Evolutionary conservation across 306 rosid genomes (phyloP).

Genomic region (Abrus precatorius): DNA sequence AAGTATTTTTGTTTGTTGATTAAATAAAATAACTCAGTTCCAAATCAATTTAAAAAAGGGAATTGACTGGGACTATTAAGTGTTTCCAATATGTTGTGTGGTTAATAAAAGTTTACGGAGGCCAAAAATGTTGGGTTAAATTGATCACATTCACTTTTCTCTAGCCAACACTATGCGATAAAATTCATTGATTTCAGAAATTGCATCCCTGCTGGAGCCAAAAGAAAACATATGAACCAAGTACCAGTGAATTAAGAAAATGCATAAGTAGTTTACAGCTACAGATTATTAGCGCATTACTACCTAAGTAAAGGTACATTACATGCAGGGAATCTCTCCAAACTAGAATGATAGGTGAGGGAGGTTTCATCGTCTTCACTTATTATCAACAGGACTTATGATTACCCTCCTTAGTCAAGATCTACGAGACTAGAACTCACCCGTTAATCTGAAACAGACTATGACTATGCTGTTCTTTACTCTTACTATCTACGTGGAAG

Average conservation of each 20-base stretch:
- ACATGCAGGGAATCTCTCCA: conserved; percentile 37
- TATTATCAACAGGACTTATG: conserved; percentile 20
- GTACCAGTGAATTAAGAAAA: conserved; percentile 24
- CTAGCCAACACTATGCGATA: background rate
- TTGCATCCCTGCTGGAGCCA: background rate
- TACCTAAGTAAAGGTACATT: background rate
- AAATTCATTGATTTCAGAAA: conserved; percentile 20
- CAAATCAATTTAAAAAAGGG: background rate
- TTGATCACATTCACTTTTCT: background rate
- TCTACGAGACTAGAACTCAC: background rate
- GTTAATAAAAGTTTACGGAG: background rate
- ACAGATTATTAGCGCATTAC: conserved; percentile 31
- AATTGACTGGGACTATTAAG: no score
- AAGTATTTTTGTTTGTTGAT: no score
- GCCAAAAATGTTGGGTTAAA: background rate
- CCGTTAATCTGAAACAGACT: background rate
- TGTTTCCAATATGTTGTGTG: background rate
- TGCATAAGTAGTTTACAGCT: background rate
- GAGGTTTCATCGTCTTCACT: conserved; percentile 27
- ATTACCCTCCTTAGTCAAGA: conserved; percentile 28
- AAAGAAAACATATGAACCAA: conserved; percentile 4
- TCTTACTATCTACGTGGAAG: background rate
- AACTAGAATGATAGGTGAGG: conserved; percentile 19
- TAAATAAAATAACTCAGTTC: background rate
- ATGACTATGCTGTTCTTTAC: background rate